phyloP scores from a whole-genome alignment of 2,329 filamentous ascomycete genomes.

The Cladosporium sp. region DNA sequence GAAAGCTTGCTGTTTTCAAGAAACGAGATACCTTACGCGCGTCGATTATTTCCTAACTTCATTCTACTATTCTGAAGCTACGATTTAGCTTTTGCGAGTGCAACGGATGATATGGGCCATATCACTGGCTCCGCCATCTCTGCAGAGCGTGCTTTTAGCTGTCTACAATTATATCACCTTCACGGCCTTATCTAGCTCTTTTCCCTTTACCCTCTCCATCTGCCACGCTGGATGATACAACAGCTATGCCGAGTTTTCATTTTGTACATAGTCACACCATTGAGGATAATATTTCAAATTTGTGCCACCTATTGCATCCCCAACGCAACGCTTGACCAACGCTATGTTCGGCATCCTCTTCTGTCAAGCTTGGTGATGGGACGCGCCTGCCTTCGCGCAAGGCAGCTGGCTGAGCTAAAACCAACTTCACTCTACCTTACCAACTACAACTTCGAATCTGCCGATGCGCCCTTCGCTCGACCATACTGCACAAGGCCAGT shows the following conservation, averaged over 20 bases:
- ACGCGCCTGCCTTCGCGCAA: neutral
- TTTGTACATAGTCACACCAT: conserved; percentile 3
- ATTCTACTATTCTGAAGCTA: neutral
- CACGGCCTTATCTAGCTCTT: neutral
- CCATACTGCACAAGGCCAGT: neutral
- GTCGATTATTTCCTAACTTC: neutral
- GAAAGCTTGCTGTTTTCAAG: neutral
- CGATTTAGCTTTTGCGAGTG: neutral
- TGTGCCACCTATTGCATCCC: neutral
- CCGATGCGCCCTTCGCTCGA: neutral
- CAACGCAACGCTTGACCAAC: no score
- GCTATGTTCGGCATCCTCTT: no score
- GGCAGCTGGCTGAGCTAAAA: neutral
- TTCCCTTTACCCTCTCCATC: neutral
- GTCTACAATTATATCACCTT: neutral
- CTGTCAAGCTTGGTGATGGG: neutral
- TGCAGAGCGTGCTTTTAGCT: neutral
- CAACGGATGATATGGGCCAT: neutral
- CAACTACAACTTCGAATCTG: neutral
- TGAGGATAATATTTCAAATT: neutral
- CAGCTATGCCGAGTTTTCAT: neutral
- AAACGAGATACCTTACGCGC: conserved; percentile 10
- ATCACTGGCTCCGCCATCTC: neutral
- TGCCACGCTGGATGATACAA: no score
- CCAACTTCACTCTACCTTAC: neutral